Evolutionary conservation across 2,329 filamentous ascomycete species (phyloP).

Genomic region (Colletotrichum theobromicola): DNA sequence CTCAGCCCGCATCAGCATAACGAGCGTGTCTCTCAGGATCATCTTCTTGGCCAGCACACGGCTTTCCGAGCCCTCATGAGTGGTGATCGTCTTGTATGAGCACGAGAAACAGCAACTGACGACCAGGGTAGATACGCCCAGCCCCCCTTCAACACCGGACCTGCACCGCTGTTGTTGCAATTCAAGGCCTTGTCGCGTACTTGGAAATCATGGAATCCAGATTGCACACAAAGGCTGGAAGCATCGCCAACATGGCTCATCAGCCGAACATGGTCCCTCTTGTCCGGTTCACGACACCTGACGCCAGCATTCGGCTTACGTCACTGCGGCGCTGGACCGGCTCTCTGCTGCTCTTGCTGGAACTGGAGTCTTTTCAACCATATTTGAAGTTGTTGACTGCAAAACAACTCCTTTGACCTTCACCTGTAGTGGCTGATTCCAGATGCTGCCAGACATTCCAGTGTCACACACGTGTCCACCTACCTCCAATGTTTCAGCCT

Average conservation of each 20-base stretch:
- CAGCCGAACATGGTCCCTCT: neutral
- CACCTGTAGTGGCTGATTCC: neutral
- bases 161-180: neutral
- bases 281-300: neutral
- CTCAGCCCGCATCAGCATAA: neutral
- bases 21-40: neutral
- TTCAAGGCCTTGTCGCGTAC: neutral
- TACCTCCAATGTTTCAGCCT: neutral
- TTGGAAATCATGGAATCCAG: neutral
- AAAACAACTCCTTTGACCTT: neutral
- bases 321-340: neutral
- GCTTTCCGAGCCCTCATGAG: neutral
- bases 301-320: neutral
- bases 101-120: neutral
- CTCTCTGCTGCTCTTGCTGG: neutral
- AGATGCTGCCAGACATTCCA: neutral
- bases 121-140: neutral
- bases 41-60: neutral
- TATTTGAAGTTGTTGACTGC: neutral
- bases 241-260: neutral
- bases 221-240: neutral
- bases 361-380: neutral
- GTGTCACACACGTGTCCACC: neutral
- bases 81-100: no score
- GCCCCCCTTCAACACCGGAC: neutral